Evolutionary conservation across 2,329 filamentous ascomycete genomes (phyloP).

Genomic region (Cryphonectria carpinicola): DNA sequence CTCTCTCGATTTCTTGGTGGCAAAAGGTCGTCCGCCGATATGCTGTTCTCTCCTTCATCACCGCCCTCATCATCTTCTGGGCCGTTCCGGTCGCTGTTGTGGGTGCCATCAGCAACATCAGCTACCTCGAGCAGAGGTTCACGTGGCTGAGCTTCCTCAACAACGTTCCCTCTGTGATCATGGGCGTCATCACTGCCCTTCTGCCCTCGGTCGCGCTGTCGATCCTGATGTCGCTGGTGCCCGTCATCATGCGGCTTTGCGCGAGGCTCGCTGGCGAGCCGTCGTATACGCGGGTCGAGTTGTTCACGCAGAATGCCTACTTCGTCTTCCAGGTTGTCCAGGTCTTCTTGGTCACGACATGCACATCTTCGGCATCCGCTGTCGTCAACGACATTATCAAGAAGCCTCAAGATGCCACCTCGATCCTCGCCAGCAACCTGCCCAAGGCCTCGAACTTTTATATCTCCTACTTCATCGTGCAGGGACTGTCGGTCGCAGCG

Average conservation of each 20-base stretch:
- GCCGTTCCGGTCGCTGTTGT: slow-evolving; percentile 76
- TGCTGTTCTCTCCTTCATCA: slow-evolving; percentile 71
- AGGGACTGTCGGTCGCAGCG: slow-evolving; percentile 80
- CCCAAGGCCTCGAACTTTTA: slow-evolving; percentile 93
- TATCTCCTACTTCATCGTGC: slow-evolving; percentile 91
- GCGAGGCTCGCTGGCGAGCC: slow-evolving; percentile 82
- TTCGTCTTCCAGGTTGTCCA: slow-evolving; percentile 91
- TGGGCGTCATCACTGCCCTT: slow-evolving; percentile 83
- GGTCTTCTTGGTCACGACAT: slow-evolving; percentile 84
- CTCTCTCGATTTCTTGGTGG: slow-evolving; percentile 85
- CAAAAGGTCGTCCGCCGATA: slow-evolving; percentile 76
- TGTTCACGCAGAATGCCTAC: slow-evolving; percentile 89
- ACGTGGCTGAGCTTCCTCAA: slow-evolving; percentile 62
- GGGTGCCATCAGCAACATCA: slow-evolving; percentile 83
- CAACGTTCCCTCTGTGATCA: slow-evolving; percentile 68
- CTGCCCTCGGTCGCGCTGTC: slow-evolving; percentile 79
- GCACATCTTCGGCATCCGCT: slow-evolving; percentile 79
- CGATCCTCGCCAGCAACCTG: slow-evolving; percentile 71
- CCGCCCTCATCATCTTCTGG: slow-evolving; percentile 86
- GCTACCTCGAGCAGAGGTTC: slow-evolving; percentile 62
- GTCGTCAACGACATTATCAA: slow-evolving; percentile 66
- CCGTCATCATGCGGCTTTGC: slow-evolving; percentile 79
- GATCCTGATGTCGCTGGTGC: slow-evolving; percentile 84
- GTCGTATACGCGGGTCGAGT: slow-evolving; percentile 77
- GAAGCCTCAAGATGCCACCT: slow-evolving; percentile 64